Conservation (phyloP, 441 rosid genomes). For the Rhodomyrtus psidioides region DNA sequence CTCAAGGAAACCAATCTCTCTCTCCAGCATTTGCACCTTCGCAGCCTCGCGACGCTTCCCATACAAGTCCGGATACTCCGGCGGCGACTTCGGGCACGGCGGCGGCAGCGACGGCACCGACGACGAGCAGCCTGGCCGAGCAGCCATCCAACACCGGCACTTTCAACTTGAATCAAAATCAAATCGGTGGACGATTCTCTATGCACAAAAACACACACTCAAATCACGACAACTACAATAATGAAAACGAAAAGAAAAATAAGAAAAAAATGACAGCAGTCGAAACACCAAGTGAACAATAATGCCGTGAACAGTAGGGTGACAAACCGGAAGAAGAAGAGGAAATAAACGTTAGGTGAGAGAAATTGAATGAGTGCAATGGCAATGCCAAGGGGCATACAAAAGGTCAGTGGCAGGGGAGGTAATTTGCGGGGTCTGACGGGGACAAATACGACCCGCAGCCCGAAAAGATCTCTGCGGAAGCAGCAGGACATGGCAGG, state of each 20-base stretch:
- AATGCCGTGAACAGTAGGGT: neutral
- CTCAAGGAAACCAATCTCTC: conserved; percentile 79
- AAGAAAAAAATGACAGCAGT: neutral
- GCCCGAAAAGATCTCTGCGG: neutral
- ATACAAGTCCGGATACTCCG: conserved; percentile 78
- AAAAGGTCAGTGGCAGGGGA: neutral
- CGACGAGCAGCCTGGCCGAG: conserved; percentile 13
- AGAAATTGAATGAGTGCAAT: neutral
- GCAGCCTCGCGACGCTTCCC: conserved; percentile 71
- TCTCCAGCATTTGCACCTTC: conserved; percentile 73
- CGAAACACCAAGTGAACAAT: neutral
- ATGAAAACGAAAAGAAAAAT: neutral
- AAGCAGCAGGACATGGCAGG: neutral
- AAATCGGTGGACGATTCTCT: neutral
- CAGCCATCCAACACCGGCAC: neutral
- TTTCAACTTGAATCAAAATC: neutral
- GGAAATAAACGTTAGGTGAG: neutral
- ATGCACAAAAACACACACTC: neutral
- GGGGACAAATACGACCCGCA: neutral
- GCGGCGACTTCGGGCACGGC: conserved; percentile 82
- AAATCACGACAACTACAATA: neutral
- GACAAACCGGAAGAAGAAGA: neutral
- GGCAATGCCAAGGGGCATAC: neutral
- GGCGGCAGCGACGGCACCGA: conserved; percentile 48
- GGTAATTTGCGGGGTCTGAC: neutral